phyloP scores from a whole-genome alignment of 495 filamentous ascomycete species.

The Sordaria brevicollis region DNA sequence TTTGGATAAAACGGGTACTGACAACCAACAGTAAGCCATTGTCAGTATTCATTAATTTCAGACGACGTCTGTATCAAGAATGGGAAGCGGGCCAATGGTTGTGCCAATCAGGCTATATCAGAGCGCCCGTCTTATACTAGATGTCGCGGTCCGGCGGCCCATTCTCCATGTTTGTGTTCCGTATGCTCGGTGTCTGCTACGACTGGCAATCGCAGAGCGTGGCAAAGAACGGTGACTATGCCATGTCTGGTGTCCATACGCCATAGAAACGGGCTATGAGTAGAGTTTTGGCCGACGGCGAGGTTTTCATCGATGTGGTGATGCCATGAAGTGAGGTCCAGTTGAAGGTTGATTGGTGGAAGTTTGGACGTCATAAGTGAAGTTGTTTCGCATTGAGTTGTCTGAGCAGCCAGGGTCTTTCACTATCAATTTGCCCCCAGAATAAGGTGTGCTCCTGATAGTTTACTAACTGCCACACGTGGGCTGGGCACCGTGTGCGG shows the following conservation, averaged over 20 bases:
- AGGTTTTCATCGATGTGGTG: background rate
- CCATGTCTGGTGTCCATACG: background rate
- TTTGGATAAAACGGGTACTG: conserved; percentile 21
- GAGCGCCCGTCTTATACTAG: conserved; percentile 16
- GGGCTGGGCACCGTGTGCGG: background rate
- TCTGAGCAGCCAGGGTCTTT: background rate
- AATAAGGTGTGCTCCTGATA: background rate
- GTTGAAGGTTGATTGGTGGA: background rate
- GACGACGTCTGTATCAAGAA: background rate
- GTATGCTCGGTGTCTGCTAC: background rate
- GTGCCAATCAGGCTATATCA: conserved; percentile 23
- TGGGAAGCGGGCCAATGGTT: background rate
- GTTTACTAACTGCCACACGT: background rate
- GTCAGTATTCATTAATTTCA: conserved; percentile 17
- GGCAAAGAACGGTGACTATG: background rate
- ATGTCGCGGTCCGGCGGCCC: conserved; percentile 23
- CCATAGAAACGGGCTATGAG: background rate
- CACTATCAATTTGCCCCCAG: background rate
- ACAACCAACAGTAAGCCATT: conserved; percentile 2
- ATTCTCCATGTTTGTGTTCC: background rate
- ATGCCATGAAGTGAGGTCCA: background rate
- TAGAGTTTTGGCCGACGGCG: background rate
- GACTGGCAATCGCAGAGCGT: background rate
- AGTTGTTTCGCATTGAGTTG: background rate
- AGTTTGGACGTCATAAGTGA: background rate